Base-by-base conservation (phyloP, 768 basidiomycete species). In the Auricularia sp. region DNA sequence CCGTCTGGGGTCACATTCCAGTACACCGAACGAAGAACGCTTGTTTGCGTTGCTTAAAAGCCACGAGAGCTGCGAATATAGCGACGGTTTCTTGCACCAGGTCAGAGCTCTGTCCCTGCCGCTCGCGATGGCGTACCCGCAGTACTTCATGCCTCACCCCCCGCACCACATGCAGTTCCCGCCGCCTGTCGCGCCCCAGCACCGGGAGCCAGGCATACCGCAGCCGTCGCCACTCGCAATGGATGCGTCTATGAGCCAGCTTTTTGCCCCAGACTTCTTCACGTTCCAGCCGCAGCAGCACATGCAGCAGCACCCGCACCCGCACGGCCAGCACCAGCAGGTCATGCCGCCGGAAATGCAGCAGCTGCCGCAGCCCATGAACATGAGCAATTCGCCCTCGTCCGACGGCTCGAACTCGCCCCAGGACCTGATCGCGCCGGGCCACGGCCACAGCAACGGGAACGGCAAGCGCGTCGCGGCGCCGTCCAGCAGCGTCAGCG, bases 321-420 rank as follows among this genome's bases (percentile, higher is more conserved):
- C 42, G 33, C 61, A 33, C 47, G 39, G 39, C 54, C 64, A 66
- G 21, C 65, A 62, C 18, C 21, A 62, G 45, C 62, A 39, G 10
- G 33, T 64, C 80, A 42, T 42, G 79, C 39, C 77, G 76, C 44
- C 80, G 80, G 56, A 80, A 78, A 76, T 83, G 64, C 77, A 81
- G 18, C 83, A 72, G n/a, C 69, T 80, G 63, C 87, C 86, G 67
- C 79, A 87, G 44, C 74, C 82, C 10, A 73, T 81, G 14, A 83
- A 77, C 71, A 84, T 81, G 14, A 84, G 77, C 71, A 84, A 88
- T 67, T 87, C 90, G 3, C 90, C 90, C 13, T 90, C 90, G 11
- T 89, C 89, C 0, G 88, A 89, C 70, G 88, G 83, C 68, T 92
- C 90, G 10, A 88, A 91, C 69, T 81, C 86, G 21, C 80, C 79